phyloP scores from a whole-genome alignment of 495 filamentous ascomycete genomes.

The Opeltia flavorubescens region DNA sequence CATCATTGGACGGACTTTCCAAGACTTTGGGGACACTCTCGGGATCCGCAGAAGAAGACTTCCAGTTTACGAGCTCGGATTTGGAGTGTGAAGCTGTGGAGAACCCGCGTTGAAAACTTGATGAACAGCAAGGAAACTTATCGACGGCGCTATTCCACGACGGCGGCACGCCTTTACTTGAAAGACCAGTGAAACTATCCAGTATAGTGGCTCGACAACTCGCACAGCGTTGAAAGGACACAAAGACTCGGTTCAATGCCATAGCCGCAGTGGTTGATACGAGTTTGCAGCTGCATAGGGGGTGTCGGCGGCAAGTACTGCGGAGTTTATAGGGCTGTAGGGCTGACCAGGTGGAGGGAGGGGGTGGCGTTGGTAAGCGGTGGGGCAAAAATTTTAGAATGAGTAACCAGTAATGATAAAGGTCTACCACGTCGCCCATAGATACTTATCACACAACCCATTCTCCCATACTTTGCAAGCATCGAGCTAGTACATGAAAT shows the following conservation, averaged over 20 bases:
- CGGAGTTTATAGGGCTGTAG: neutral
- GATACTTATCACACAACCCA: neutral
- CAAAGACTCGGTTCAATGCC: neutral
- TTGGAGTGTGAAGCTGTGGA: neutral
- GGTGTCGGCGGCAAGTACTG: neutral
- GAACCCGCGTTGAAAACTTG: neutral
- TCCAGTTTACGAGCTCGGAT: slow-evolving; percentile 1
- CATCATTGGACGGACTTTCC: neutral
- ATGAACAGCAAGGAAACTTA: neutral
- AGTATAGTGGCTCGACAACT: neutral
- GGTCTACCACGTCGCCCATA: no score
- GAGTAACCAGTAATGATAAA: no score
- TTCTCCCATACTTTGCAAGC: neutral
- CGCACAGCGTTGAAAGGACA: neutral
- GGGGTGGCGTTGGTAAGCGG: no score
- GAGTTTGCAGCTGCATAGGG: neutral
- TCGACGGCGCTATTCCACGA: no score
- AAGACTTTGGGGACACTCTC: neutral
- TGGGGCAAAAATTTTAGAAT: no score
- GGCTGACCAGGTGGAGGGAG: no score
- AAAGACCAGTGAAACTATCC: neutral
- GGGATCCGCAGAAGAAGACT: neutral
- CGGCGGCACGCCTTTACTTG: neutral
- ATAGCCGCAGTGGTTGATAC: neutral
- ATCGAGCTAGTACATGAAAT: slow-evolving; percentile 21